Base-by-base conservation (phyloP, 352 stramenopile species). In the Phytophthora macrochlamydospora region DNA sequence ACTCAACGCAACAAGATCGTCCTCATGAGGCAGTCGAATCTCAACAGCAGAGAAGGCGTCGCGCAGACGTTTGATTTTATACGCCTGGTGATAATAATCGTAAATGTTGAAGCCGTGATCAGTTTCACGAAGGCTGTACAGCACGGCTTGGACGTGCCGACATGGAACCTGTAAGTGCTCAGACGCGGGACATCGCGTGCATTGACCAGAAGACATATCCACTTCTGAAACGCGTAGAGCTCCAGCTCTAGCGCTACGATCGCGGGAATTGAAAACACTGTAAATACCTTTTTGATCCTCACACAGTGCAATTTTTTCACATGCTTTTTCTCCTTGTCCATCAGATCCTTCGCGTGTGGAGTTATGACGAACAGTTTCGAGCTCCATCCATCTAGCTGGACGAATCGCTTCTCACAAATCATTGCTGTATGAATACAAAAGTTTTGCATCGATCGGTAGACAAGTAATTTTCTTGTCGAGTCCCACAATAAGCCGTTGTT, bases 401-500 rank as follows among this genome's bases (percentile, higher is more conserved):
- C n/a, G n/a, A 48, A 6, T 24, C 42, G 42, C 7, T 28, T 5
- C 4, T 28, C 7, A n/a, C n/a, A 29, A 28, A 48, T n/a, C 4
- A 4, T 6, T 13, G 18, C 7, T 6, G 12, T 13, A 5, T 13
- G 42, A n/a, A 48, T 29, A 28, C 42, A 48, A 28, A 48, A 48
- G 7, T n/a, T 4, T 6, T 29, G 12, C 12, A 48, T 5, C 5
- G 5, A 48, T 48, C n/a, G 7, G 42, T 48, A 48, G 12, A 48
- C n/a, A 48, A 48, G n/a, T 6, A 29, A 28, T n/a, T 48, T 48
- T 48, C 42, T 48, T n/a, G 42, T 29, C 4, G 12, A 28, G 12
- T 48, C 29, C 49, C 58, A 59, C 2, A 58, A 38, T 18, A 59
- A 37, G 4, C 58, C 49, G 12, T 59, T 65, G 38, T 65, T 65